Evolutionary conservation across 441 rosid species (phyloP).

Genomic region (Corymbia citriodora): DNA sequence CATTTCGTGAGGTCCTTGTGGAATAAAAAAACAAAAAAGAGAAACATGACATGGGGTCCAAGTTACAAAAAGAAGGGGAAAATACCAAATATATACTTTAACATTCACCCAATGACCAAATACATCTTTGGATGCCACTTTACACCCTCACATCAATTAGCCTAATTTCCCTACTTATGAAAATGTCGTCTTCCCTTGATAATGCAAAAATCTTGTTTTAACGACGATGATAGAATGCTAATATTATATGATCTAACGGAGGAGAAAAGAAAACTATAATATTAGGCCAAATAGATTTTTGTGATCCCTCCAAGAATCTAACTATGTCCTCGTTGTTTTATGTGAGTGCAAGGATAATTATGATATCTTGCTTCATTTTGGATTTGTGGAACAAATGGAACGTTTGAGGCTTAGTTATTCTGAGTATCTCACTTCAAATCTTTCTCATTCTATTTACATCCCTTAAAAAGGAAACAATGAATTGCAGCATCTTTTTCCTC

Average conservation of each 20-base stretch:
- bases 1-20: background rate
- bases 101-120: no score
- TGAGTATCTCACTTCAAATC: accelerated
- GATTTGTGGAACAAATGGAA: background rate
- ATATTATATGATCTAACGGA: no score
- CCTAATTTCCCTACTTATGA: background rate
- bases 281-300: no score
- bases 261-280: accelerated
- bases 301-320: background rate
- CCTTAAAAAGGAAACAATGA: background rate
- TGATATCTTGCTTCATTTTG: background rate
- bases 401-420: accelerated
- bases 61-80: background rate
- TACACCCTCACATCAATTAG: background rate
- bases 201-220: background rate
- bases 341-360: background rate
- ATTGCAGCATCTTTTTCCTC: background rate
- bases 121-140: background rate
- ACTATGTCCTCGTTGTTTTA: accelerated
- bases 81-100: no score
- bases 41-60: background rate
- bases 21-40: no score
- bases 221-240: background rate
- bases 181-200: background rate
- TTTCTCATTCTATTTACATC: background rate